Evolutionary conservation across 257 asterid genomes (phyloP).

Genomic region (Solanum paucissectum): DNA sequence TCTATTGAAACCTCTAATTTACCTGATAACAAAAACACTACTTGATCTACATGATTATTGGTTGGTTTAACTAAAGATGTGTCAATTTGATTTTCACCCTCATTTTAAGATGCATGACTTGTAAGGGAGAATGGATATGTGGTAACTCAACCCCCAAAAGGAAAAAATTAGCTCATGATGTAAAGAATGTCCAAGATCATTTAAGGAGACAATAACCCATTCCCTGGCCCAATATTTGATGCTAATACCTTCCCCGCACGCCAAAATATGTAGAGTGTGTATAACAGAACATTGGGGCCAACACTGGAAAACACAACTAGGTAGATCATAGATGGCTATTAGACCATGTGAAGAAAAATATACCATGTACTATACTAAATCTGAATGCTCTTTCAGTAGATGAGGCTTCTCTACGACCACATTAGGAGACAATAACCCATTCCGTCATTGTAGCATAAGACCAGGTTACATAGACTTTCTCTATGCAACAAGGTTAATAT

Average conservation of each 20-base stretch:
- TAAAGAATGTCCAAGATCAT: neutral
- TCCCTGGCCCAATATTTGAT: neutral
- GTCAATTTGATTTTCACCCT: neutral
- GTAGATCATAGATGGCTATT: neutral
- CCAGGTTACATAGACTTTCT: neutral
- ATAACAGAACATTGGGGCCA: neutral
- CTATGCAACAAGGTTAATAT: neutral
- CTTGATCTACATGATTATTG: neutral
- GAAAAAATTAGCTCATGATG: neutral
- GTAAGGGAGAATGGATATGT: neutral
- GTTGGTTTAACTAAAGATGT: neutral
- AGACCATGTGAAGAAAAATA: neutral
- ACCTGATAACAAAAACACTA: neutral
- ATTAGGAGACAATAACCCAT: neutral
- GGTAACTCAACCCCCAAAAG: neutral
- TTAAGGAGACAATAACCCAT: neutral
- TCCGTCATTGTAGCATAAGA: neutral
- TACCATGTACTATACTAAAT: neutral
- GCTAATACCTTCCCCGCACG: neutral
- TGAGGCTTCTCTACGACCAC: neutral
- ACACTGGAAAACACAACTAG: neutral
- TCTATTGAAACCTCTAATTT: neutral
- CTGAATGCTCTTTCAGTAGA: neutral
- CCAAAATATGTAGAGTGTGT: neutral
- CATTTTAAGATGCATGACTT: neutral